Evolutionary conservation across 495 filamentous ascomycete species (phyloP), one percentile per base, ranked within the genome.

Genomic region (Penicillium psychrofluorescens): DNA sequence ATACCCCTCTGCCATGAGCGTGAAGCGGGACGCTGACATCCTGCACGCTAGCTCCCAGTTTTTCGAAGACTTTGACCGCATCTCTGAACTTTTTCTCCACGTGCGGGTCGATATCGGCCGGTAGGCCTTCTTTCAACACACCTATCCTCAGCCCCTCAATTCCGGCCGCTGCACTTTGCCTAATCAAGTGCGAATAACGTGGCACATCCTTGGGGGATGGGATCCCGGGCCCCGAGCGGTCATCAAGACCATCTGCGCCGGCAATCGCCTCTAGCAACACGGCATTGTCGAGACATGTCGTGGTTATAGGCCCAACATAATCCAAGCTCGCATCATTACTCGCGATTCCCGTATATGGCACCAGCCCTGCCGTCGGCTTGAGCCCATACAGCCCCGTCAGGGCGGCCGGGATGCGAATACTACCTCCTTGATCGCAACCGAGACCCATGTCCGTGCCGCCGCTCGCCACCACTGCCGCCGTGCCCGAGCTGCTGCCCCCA

Each of bases 371-470:
- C 0, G 72, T 76, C 1, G 74, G 68, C 44, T 76, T 78, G 27
- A 63, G 29, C 8, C 58, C 60, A 15, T 60, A 62, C 16, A 74
- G 55, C 1, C 74, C 74, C 15, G 58, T 68, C 35, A 70, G 66
- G 0, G 69, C 57, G 14, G 72, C 64, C 1, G 77, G 78, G 2
- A 79, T 67, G 5, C 77, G 67, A 7, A 82, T 67, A 4, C 68
- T 74, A 0, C 77, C 78, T 9, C 69, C 78, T 47, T 80, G 77
- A 48, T 82, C 78, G 6, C 69, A 69, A 1, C 77, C 77, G 33
- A 82, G 71, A 8, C 70, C 67, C 10, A 80, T 52, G 33, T 80
- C 76, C 7, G 22, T 4, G 75, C 71, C 4, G 62, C 65, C 28
- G 66, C 51, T 48, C 62, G 61, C 71, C 1, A 81, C 67, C 1